A percentile compares a stretch with the other conserved stretches of the same genome.
phyloP scores from a whole-genome alignment of 108 stramenopile genomes.

The Nitzschia sp. region DNA sequence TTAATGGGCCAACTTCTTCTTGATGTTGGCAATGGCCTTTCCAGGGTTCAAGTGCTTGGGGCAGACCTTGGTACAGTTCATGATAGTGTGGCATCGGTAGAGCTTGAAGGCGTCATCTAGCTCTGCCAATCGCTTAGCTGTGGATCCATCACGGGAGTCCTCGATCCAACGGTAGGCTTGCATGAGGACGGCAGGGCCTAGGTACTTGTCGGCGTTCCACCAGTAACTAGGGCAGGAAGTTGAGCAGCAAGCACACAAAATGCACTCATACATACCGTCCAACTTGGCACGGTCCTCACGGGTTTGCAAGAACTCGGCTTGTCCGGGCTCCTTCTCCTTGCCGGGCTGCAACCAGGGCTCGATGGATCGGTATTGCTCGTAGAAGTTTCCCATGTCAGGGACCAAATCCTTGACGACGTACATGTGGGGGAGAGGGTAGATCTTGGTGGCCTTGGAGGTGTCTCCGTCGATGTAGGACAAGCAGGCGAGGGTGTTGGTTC shows the following conservation, averaged over 20 bases:
- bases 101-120: constrained; percentile 97
- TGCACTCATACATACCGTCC: constrained; percentile 99
- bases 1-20: constrained; percentile 84
- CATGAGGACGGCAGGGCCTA: constrained; percentile 97
- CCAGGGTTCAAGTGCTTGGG: constrained; percentile 99
- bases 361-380: constrained; percentile 96
- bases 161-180: constrained; percentile 98
- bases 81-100: constrained; percentile 97
- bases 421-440: constrained; percentile 99
- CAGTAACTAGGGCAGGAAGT: constrained; percentile 97
- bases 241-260: constrained; percentile 98
- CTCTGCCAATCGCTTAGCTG: constrained; percentile 85
- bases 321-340: constrained; percentile 63
- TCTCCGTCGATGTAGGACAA: constrained; percentile 89
- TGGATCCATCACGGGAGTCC: constrained; percentile 90
- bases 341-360: constrained; percentile 96
- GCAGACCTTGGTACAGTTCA: constrained; percentile 99
- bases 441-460: constrained; percentile 74
- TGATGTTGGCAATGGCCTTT: constrained; percentile 97
- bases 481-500: constrained; percentile 95
- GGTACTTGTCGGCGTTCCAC: constrained; percentile 97
- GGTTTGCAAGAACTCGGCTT: constrained; percentile 91
- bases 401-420: constrained; percentile 98
- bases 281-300: constrained; percentile 86
- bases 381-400: constrained; percentile 98